Percentiles rank a stretch among this genome's conserved stretches.
Evolutionary conservation across 768 basidiomycete species (phyloP).

Genomic region (Podaxis carcinomalis): DNA sequence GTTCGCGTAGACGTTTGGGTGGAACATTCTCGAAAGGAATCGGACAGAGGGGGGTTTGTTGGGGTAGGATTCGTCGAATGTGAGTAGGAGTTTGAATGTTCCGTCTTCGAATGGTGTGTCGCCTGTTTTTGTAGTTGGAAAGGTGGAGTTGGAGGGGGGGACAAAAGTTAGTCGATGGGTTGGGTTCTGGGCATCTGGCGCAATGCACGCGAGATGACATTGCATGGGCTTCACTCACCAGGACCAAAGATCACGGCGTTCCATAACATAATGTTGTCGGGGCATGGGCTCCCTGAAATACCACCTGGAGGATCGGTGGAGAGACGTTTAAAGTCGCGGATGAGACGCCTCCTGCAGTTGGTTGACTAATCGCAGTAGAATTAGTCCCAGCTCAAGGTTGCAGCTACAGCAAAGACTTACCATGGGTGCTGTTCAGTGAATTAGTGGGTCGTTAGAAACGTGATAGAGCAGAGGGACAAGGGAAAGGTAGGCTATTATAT

Average conservation of each 20-base stretch:
- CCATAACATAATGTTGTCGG: conserved; percentile 99
- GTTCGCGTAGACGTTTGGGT: conserved; percentile 98
- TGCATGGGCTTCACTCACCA: conserved; percentile 46
- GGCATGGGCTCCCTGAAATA: conserved; percentile 94
- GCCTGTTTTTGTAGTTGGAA: conserved; percentile 40
- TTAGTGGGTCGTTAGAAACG: background rate
- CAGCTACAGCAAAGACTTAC: background rate
- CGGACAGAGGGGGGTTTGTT: conserved; percentile 98
- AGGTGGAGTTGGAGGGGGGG: background rate
- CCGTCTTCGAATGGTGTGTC: conserved; percentile 99
- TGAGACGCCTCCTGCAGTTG: conserved; percentile 90
- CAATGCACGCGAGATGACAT: background rate
- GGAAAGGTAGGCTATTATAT: background rate
- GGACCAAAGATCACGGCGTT: conserved; percentile 99
- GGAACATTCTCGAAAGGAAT: conserved; percentile 97
- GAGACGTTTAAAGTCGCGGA: conserved; percentile 96
- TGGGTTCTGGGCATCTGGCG: background rate
- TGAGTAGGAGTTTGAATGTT: conserved; percentile 93
- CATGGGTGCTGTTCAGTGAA: background rate
- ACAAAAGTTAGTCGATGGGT: background rate
- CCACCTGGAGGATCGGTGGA: conserved; percentile 94
- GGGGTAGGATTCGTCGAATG: conserved; percentile 97
- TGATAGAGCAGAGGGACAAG: background rate
- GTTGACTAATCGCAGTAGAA: conserved; percentile 59
- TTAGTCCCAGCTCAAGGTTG: background rate